These are phyloP conservation scores for Pythium oligandrum DNA, from an alignment of 352 stramenopile species.

Conservation along the genomic window DNA sequence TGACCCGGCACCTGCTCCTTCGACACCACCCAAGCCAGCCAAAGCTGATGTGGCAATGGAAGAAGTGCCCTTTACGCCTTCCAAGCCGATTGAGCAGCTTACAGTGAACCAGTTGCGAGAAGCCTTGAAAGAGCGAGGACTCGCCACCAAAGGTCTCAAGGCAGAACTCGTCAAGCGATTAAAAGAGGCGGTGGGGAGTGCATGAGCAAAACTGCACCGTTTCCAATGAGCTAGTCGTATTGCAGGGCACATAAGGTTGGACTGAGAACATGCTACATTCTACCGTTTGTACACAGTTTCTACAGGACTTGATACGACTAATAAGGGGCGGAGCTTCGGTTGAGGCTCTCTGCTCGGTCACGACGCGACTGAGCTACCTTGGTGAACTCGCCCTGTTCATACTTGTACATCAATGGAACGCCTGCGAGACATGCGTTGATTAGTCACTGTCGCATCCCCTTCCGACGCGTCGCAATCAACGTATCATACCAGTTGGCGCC, in stretches of 20 bases:
- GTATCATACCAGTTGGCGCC: conserved; percentile 53
- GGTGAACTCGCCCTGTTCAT: conserved; percentile 58
- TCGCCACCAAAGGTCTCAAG: conserved; percentile 82
- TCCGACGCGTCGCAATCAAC: background rate
- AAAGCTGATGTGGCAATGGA: conserved; percentile 57
- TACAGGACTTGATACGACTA: conserved; percentile 20
- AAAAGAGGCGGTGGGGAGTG: conserved; percentile 46
- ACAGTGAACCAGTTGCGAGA: conserved; percentile 67
- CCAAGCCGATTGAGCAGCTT: conserved; percentile 74
- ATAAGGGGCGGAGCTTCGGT: conserved; percentile 63
- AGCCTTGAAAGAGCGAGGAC: conserved; percentile 65
- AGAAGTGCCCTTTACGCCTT: conserved; percentile 49
- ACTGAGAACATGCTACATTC: too few species aligned
- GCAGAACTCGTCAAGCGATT: conserved; percentile 76
- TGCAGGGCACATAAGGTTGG: too few species aligned
- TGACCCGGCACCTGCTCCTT: background rate
- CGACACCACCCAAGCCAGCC: conserved; percentile 11
- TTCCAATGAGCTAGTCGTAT: too few species aligned
- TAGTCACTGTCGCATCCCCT: too few species aligned
- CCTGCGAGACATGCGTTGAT: conserved; percentile 20
- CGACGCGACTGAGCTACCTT: conserved; percentile 70
- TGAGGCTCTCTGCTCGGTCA: conserved; percentile 71
- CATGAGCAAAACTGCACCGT: conserved; percentile 1
- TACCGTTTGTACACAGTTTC: too few species aligned
- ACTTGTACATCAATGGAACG: conserved; percentile 83